phyloP scores from a whole-genome alignment of 148 eudicot species.

The Suaeda aralocaspica region DNA sequence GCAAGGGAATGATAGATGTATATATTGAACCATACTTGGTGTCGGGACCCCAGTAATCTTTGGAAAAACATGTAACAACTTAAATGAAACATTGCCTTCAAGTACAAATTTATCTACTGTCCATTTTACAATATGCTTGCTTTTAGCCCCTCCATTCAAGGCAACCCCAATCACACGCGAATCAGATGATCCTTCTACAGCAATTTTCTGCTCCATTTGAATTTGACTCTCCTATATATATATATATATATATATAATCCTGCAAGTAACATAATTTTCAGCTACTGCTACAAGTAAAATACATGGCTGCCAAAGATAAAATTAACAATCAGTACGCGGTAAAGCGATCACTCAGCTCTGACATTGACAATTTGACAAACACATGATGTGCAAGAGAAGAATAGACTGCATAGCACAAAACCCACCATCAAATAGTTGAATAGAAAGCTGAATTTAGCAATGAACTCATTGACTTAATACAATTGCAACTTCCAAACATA shows the following conservation, averaged over 20 bases:
- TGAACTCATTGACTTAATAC: no score
- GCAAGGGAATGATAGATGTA: background rate
- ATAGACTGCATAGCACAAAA: background rate
- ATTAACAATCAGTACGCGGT: no score
- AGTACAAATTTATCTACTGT: conserved; percentile 64
- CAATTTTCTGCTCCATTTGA: conserved; percentile 33
- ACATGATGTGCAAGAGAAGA: conserved; percentile 14
- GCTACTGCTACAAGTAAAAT: background rate
- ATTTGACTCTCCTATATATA: no score
- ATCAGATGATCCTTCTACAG: conserved; percentile 13
- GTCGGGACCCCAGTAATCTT: conserved; percentile 65
- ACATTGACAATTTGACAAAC: conserved; percentile 13
- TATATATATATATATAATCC: no score
- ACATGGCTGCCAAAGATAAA: no score
- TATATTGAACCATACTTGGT: conserved; percentile 57
- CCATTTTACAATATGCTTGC: conserved; percentile 64
- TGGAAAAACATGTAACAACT: conserved; percentile 67
- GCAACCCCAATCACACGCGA: conserved; percentile 48
- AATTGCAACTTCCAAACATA: no score
- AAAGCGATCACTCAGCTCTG: no score
- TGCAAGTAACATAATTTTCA: background rate
- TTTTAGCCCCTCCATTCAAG: conserved; percentile 57
- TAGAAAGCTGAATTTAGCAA: no score
- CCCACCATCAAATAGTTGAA: background rate
- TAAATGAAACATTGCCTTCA: conserved; percentile 57